Evolutionary conservation across 805 yeast genomes (phyloP).

Genomic region (Nakazawaea pomicola): DNA sequence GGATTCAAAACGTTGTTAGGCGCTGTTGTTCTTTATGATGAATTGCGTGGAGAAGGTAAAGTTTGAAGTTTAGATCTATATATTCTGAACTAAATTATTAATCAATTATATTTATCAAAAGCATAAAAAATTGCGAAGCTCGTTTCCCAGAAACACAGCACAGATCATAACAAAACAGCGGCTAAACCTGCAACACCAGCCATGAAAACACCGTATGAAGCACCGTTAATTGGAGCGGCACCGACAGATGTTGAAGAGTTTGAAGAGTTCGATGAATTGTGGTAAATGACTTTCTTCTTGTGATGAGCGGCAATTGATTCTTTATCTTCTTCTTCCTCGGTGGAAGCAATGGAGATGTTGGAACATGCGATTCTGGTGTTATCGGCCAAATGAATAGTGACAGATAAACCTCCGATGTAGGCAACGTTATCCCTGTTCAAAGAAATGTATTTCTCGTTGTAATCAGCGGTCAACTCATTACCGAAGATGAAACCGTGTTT

Average conservation of each 20-base stretch:
- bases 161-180: constrained; percentile 2
- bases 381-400: constrained; percentile 46
- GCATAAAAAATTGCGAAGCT: no score
- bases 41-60: constrained; percentile 18
- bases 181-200: constrained; percentile 19
- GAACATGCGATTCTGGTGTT: constrained; percentile 53
- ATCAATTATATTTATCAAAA: no score
- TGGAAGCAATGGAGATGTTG: constrained; percentile 28
- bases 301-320: no score
- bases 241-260: constrained; percentile 10
- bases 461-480: constrained; percentile 35
- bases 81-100: no score
- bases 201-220: constrained; percentile 9
- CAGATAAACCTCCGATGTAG: constrained; percentile 37
- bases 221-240: constrained; percentile 11
- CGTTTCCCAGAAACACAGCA: neutral
- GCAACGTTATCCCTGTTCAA: constrained; percentile 32
- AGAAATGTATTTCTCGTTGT: constrained; percentile 36
- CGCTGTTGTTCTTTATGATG: constrained; percentile 38
- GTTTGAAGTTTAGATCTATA: constrained; percentile 10
- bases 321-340: neutral
- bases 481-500: constrained; percentile 42
- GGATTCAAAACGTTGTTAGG: constrained; percentile 56
- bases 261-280: constrained; percentile 12
- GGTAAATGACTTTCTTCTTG: no score